These are phyloP conservation scores for Aspergillus novoparasiticus DNA, from an alignment of 2,329 filamentous ascomycete genomes.

Conservation along the genomic window DNA sequence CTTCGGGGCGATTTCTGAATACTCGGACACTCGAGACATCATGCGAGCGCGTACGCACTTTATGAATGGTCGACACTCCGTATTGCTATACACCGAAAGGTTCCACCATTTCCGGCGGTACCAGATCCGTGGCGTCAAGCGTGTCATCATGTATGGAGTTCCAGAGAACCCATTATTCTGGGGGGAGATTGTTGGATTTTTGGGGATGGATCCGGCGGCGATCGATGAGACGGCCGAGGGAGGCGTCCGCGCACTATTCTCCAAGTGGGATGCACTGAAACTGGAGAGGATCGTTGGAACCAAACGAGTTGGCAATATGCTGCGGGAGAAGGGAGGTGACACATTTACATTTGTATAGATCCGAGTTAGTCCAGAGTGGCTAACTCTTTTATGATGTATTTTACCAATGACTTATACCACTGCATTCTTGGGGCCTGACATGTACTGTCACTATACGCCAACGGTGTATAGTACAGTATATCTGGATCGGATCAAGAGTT, in stretches of 20 bases:
- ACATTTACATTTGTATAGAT: conserved; percentile 89
- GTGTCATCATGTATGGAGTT: conserved; percentile 85
- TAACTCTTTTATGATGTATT: background rate
- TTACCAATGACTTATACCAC: too few species aligned
- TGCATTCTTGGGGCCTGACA: too few species aligned
- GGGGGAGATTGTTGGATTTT: conserved; percentile 44
- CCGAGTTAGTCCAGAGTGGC: background rate
- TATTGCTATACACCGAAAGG: conserved; percentile 89
- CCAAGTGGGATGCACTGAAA: conserved; percentile 85
- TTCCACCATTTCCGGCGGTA: conserved; percentile 98
- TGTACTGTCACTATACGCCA: too few species aligned
- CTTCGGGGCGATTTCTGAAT: conserved; percentile 88
- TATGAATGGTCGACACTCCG: conserved; percentile 74
- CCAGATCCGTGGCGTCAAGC: conserved; percentile 75
- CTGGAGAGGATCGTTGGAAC: conserved; percentile 86
- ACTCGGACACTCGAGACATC: conserved; percentile 75
- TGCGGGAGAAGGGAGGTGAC: conserved; percentile 77
- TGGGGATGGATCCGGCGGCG: conserved; percentile 45
- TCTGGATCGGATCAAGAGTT: too few species aligned
- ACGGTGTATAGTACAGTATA: too few species aligned
- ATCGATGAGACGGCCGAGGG: conserved; percentile 61
- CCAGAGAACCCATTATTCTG: conserved; percentile 75
- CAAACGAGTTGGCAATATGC: conserved; percentile 78
- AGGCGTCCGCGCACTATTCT: conserved; percentile 68
- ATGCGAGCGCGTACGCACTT: conserved; percentile 87